A percentile compares a stretch with the other conserved stretches of the same genome.
Evolutionary conservation across 495 filamentous ascomycete species (phyloP).

Genomic region (Apiosordaria backusii): DNA sequence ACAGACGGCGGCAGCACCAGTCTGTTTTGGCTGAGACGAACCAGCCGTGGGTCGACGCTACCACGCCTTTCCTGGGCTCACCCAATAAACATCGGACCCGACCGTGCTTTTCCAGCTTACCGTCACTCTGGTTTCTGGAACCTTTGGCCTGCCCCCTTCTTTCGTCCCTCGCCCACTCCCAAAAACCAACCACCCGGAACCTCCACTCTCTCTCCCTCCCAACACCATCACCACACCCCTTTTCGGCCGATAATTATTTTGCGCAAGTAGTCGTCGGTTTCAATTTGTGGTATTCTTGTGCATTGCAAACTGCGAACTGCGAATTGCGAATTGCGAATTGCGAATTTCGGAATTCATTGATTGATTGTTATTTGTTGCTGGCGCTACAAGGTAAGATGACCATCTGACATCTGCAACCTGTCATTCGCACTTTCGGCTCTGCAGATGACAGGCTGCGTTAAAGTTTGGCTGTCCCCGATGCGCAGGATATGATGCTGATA

Average conservation of each 20-base stretch:
- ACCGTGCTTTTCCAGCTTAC: slow-evolving; percentile 24
- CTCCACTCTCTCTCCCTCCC: slow-evolving; percentile 6
- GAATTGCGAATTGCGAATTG: background rate
- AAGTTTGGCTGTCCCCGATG: background rate
- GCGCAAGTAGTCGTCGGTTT: background rate
- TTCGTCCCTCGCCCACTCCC: slow-evolving; percentile 14
- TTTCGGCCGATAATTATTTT: slow-evolving; percentile 3
- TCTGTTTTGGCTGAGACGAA: slow-evolving; percentile 29
- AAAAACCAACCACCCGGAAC: slow-evolving; percentile 9
- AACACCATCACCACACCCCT: slow-evolving; percentile 1
- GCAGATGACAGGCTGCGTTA: too few species aligned
- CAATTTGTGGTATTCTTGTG: background rate
- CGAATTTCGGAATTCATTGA: background rate
- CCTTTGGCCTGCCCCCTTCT: slow-evolving; percentile 20
- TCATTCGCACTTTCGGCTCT: slow-evolving; percentile 1
- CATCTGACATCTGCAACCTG: slow-evolving; percentile 10
- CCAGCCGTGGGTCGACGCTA: slow-evolving; percentile 18
- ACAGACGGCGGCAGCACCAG: slow-evolving; percentile 12
- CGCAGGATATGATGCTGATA: slow-evolving; percentile 8
- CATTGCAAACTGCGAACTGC: background rate
- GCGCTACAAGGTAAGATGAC: slow-evolving; percentile 14
- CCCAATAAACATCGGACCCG: slow-evolving; percentile 31
- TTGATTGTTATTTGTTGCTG: slow-evolving; percentile 6
- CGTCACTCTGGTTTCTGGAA: slow-evolving; percentile 37
- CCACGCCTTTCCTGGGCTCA: slow-evolving; percentile 10